phyloP scores from a whole-genome alignment of 208 protist genomes.

The Lotmaria passim region DNA sequence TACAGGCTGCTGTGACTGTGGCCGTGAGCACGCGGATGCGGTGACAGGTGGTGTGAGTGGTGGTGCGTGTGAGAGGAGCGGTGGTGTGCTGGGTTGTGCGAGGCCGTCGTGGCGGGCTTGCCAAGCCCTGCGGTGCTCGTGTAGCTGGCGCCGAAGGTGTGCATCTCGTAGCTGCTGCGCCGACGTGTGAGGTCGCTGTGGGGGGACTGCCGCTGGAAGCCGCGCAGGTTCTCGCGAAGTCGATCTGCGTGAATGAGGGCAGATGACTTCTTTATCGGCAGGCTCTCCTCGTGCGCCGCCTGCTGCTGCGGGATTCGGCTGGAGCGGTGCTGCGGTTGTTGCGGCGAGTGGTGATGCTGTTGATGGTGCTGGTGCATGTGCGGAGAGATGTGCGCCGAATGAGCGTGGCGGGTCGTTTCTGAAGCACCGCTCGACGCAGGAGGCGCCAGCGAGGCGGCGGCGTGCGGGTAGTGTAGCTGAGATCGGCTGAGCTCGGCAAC shows the following conservation, averaged over 20 bases:
- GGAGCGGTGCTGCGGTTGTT: background rate
- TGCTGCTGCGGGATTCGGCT: conserved; percentile 12
- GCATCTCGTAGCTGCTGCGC: conserved; percentile 29
- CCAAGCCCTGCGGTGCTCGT: conserved; percentile 10
- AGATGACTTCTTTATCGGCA: conserved; percentile 8
- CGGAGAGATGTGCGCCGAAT: background rate
- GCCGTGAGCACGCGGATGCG: background rate
- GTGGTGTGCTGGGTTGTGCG: conserved; percentile 13
- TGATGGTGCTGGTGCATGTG: background rate
- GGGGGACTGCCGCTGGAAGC: conserved; percentile 21
- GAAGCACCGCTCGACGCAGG: background rate
- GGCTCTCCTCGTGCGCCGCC: conserved; percentile 16
- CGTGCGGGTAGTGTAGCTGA: background rate
- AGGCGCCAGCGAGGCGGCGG: too few species aligned
- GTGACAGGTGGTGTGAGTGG: conserved; percentile 8
- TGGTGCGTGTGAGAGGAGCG: background rate
- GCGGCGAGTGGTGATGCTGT: background rate
- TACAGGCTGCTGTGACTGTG: conserved; percentile 16
- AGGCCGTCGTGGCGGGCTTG: background rate
- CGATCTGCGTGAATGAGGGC: conserved; percentile 22
- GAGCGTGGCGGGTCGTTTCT: too few species aligned
- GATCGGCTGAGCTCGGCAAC: background rate
- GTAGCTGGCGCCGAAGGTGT: conserved; percentile 24
- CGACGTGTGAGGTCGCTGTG: background rate
- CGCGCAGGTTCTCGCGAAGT: conserved; percentile 35